Base-by-base conservation (phyloP, 148 eudicot genomes). In the Silene conica region DNA sequence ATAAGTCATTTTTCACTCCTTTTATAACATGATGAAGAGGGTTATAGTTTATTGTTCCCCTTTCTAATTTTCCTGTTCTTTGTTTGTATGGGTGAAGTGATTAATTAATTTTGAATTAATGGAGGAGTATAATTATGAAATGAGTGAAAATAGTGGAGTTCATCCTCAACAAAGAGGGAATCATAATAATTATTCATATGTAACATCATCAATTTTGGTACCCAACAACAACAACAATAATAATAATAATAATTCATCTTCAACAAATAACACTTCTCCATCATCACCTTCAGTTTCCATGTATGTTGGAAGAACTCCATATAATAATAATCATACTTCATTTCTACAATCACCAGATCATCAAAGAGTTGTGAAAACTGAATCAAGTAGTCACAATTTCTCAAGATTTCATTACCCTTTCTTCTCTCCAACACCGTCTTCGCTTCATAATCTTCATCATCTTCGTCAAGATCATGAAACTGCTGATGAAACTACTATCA, bases 131-230 rank as follows among this genome's bases (percentile, higher is more conserved):
- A 74, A 21, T 48, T 70, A 74, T 74, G 78, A 74, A 67, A 67
- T 78, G 69, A 68, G 77, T 15, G 80, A 78, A 23, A 78, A 66
- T 19, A 73, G 68, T 72, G 80, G 68, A 72, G 67, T 38, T 14
- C 81, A 78, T 61, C 73, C 67, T n/a, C 69, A 73, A 12, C 76
- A 65, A 55, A 69, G 64, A 73, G 75, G 77, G 25, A 61, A 64
- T 22, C 57, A 60, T 58, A 48, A 52, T 25, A 58, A 71, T 63
- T 79, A 70, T 26, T 70, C 78, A 25, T 79, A 79, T 75, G 78
- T 79, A 70, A 79, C 82, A 3, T 79, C 82, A 19, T 74, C 82
- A 38, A 79, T 74, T 70, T 70, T 79, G 59, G 71, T 55, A 38
- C 75, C 78, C 4, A 74, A 31, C 18, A 71, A 72, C 11, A 34